phyloP scores from a whole-genome alignment of 2,329 filamentous ascomycete species.

The Akanthomyces muscarius region DNA sequence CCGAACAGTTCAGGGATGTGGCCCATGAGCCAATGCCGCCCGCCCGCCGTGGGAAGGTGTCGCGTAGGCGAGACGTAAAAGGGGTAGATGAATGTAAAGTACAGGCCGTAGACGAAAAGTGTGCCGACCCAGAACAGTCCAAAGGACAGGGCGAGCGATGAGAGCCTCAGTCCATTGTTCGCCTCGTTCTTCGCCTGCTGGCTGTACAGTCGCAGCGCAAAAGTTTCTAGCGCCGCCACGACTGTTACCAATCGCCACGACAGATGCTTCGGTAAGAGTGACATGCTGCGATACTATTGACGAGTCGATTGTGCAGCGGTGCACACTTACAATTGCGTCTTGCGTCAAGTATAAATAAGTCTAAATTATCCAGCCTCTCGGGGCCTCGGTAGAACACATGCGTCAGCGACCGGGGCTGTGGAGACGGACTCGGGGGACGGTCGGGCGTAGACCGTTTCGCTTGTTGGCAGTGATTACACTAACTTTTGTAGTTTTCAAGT shows the following conservation, averaged over 20 bases:
- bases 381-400: too few relatives aligned
- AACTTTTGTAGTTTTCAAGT: too few relatives aligned
- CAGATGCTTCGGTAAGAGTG: background rate
- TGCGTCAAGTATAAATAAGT: too few relatives aligned
- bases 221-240: background rate
- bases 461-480: too few relatives aligned
- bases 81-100: constrained; percentile 40
- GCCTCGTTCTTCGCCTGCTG: background rate
- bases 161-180: background rate
- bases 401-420: too few relatives aligned
- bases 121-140: constrained; percentile 30
- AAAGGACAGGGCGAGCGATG: constrained; percentile 33
- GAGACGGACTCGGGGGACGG: too few relatives aligned
- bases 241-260: background rate
- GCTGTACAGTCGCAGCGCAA: background rate
- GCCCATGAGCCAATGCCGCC: constrained; percentile 45
- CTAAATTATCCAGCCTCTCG: too few relatives aligned
- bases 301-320: too few relatives aligned
- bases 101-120: constrained; percentile 26
- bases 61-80: constrained; percentile 40
- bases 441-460: too few relatives aligned
- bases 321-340: too few relatives aligned
- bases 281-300: background rate
- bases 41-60: constrained; percentile 39
- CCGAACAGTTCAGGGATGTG: constrained; percentile 40